Evolutionary conservation across 148 eudicot genomes (phyloP).

Genomic region (Hydrangea macrophylla): DNA sequence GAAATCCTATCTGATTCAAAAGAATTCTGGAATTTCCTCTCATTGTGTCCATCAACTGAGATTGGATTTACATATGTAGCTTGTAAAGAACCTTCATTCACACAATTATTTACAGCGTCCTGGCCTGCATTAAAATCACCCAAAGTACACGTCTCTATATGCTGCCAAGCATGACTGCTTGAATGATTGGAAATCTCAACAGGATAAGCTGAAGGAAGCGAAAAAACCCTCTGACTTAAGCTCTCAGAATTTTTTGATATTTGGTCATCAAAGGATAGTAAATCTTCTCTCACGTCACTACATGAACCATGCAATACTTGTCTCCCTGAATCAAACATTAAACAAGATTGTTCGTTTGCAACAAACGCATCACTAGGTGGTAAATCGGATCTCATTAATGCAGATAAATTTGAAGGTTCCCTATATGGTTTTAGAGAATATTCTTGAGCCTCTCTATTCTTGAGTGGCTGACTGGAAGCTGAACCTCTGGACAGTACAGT

Average conservation of each 20-base stretch:
- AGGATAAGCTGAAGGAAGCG: slow-evolving; percentile 27
- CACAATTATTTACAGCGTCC: slow-evolving; percentile 24
- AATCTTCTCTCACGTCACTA: slow-evolving; percentile 21
- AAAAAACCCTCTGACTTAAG: slow-evolving; percentile 23
- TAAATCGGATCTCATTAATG: slow-evolving; percentile 11
- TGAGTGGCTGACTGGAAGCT: slow-evolving; percentile 22
- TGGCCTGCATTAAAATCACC: slow-evolving; percentile 16
- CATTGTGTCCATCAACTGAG: slow-evolving; percentile 26
- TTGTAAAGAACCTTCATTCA: slow-evolving; percentile 33
- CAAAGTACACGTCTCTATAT: slow-evolving; percentile 14
- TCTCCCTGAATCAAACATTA: slow-evolving; percentile 16
- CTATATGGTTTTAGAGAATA: slow-evolving; percentile 20
- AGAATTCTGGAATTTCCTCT: slow-evolving; percentile 32
- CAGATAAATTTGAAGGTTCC: slow-evolving; percentile 17
- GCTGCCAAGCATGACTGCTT: slow-evolving; percentile 19
- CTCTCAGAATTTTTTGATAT: slow-evolving; percentile 18
- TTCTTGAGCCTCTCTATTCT: slow-evolving; percentile 20
- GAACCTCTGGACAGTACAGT: slow-evolving; percentile 14
- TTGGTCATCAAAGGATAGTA: slow-evolving; percentile 19
- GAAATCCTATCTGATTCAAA: slow-evolving; percentile 35
- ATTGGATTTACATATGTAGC: slow-evolving; percentile 25
- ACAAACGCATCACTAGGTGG: slow-evolving; percentile 7
- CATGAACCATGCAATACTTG: slow-evolving; percentile 14
- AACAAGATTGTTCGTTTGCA: slow-evolving; percentile 17
- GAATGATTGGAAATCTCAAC: slow-evolving; percentile 20